Conservation (phyloP, 257 asterid species). For the Solanum piurae region DNA sequence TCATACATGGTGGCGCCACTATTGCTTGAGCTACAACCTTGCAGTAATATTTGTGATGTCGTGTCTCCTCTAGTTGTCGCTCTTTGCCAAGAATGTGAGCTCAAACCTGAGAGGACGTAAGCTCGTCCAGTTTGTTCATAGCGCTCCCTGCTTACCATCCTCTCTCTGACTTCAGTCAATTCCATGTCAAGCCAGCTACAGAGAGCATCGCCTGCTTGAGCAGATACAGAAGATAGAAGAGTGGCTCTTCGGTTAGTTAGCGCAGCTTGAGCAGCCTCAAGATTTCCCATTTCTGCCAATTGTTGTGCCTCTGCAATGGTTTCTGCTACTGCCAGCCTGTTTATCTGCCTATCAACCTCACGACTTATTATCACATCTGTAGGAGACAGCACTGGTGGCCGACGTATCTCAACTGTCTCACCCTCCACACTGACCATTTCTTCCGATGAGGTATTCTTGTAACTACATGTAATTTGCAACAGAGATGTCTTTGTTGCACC, state of each 20-base stretch:
- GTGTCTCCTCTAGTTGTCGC: constrained; percentile 31
- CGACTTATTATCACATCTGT: constrained; percentile 4
- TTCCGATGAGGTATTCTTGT: constrained; percentile 11
- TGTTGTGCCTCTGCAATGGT: constrained; percentile 27
- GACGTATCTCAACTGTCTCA: constrained; percentile 14
- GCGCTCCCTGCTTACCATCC: constrained; percentile 21
- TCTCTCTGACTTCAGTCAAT: constrained; percentile 15
- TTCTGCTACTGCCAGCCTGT: constrained; percentile 20
- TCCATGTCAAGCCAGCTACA: constrained; percentile 21
- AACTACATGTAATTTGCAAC: constrained; percentile 16
- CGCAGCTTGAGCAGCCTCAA: constrained; percentile 18
- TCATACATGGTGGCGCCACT: constrained; percentile 5
- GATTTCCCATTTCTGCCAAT: constrained; percentile 30
- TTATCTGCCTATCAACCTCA: constrained; percentile 40
- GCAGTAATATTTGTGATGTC: neutral
- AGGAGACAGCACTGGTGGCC: constrained; percentile 12
- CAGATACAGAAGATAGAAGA: constrained; percentile 13
- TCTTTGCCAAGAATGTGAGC: constrained; percentile 37
- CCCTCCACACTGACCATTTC: constrained; percentile 8
- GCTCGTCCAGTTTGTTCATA: constrained; percentile 30
- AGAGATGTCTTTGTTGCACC: constrained; percentile 8
- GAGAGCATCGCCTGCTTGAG: constrained; percentile 23
- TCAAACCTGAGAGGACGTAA: constrained; percentile 23
- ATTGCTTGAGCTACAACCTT: constrained; percentile 9
- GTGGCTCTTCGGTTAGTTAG: constrained; percentile 3